A percentile compares a stretch with the other conserved stretches of the same genome.
phyloP scores from a whole-genome alignment of 1,139 yeast species.

The Fermentozyma sake region DNA sequence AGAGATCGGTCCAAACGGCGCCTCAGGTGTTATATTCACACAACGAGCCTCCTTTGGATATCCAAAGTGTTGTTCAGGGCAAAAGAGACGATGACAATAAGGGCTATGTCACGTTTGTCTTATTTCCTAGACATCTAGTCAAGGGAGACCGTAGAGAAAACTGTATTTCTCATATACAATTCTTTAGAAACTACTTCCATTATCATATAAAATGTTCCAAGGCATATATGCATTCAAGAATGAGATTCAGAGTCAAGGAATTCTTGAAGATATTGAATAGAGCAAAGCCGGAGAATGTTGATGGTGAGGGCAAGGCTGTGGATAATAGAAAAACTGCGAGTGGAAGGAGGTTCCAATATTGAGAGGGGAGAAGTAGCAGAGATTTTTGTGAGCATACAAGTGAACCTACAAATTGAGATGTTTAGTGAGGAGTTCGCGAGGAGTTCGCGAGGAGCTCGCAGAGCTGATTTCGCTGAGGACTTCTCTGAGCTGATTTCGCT shows the following conservation, averaged over 20 bases:
- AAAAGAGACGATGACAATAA: conserved; percentile 48
- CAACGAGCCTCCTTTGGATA: conserved; percentile 90
- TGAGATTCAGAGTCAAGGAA: conserved; percentile 92
- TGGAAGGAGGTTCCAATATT: conserved; percentile 74
- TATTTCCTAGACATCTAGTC: conserved; percentile 70
- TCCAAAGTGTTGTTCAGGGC: conserved; percentile 43
- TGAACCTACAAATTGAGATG: too few species aligned
- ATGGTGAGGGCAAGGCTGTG: conserved; percentile 55
- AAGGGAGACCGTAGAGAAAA: conserved; percentile 72
- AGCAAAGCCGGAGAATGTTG: conserved; percentile 90
- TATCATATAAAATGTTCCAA: conserved; percentile 97
- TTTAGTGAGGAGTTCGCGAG: too few species aligned
- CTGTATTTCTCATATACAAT: conserved; percentile 83
- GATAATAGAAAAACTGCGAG: conserved; percentile 77
- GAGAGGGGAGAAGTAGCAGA: too few species aligned
- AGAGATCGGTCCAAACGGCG: conserved; percentile 93
- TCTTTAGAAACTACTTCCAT: conserved; percentile 94
- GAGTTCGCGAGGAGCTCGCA: too few species aligned
- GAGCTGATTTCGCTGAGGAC: too few species aligned
- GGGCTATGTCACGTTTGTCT: conserved; percentile 74
- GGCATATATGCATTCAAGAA: conserved; percentile 97
- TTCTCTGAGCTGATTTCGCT: too few species aligned
- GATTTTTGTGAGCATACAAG: too few species aligned
- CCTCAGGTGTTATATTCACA: conserved; percentile 95
- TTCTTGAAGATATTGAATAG: conserved; percentile 93